phyloP scores from a whole-genome alignment of 257 asterid genomes.

The Primulina tabacum region DNA sequence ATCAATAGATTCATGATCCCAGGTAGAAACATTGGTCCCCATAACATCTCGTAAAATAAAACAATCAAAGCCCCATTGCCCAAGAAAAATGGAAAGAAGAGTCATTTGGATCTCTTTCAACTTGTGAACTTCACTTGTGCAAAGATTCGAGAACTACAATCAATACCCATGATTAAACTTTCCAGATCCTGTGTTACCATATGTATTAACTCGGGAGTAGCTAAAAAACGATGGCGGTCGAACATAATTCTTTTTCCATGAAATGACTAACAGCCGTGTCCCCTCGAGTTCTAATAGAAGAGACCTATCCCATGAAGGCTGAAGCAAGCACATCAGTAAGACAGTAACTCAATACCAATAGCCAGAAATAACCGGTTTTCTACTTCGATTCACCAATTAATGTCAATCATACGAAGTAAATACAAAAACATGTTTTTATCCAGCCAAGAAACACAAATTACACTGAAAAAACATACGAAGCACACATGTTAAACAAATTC shows the following conservation, averaged over 20 bases:
- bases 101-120: neutral
- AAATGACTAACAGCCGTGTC: neutral
- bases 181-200: neutral
- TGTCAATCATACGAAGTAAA: too few relatives aligned
- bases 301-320: neutral
- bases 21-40: too few relatives aligned
- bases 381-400: neutral
- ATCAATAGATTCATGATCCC: neutral
- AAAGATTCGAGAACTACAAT: neutral
- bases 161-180: neutral
- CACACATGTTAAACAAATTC: neutral
- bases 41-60: neutral
- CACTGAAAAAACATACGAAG: neutral
- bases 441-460: neutral
- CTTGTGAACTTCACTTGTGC: neutral
- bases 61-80: neutral
- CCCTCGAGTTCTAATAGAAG: neutral
- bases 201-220: neutral
- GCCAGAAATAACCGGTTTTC: neutral
- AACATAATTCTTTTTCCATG: too few relatives aligned
- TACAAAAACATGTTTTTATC: neutral
- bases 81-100: neutral
- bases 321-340: neutral
- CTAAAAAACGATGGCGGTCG: neutral
- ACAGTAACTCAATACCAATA: neutral